These are phyloP conservation scores for Zymoseptoria brevis DNA, from an alignment of 2,329 filamentous ascomycete genomes.

Conservation along the genomic window DNA sequence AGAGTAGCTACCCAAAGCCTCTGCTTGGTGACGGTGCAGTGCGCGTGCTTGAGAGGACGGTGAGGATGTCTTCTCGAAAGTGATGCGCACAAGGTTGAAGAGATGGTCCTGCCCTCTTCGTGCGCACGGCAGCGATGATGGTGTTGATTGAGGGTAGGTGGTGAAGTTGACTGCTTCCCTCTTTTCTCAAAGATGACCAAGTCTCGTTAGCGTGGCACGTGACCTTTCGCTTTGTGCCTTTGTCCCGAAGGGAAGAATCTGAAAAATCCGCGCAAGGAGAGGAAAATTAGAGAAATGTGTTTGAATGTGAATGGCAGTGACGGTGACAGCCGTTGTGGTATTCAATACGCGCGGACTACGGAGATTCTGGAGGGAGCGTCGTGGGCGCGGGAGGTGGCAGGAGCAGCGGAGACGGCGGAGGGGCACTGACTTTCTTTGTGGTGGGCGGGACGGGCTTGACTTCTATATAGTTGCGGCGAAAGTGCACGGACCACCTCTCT, in stretches of 20 bases:
- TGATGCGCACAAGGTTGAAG: background rate
- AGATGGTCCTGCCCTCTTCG: background rate
- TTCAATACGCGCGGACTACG: background rate
- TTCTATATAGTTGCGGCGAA: background rate
- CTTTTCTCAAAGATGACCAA: background rate
- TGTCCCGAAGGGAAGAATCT: background rate
- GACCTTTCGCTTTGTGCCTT: background rate
- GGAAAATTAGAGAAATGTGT: background rate
- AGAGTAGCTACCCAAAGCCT: conserved; percentile 1
- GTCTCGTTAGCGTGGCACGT: background rate
- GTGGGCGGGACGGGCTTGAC: background rate
- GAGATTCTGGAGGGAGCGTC: background rate
- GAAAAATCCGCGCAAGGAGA: background rate
- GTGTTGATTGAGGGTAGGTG: background rate
- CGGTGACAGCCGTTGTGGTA: background rate
- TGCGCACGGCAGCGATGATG: background rate
- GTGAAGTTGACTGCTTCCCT: background rate
- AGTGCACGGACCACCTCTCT: no score
- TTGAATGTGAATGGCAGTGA: background rate
- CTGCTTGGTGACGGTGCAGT: background rate
- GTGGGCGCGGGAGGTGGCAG: background rate
- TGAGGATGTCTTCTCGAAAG: background rate
- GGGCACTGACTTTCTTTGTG: background rate
- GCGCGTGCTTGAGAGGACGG: background rate
- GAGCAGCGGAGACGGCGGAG: background rate